These are phyloP conservation scores for Podospora didyma DNA, from an alignment of 495 filamentous ascomycete species.

Conservation along the genomic window DNA sequence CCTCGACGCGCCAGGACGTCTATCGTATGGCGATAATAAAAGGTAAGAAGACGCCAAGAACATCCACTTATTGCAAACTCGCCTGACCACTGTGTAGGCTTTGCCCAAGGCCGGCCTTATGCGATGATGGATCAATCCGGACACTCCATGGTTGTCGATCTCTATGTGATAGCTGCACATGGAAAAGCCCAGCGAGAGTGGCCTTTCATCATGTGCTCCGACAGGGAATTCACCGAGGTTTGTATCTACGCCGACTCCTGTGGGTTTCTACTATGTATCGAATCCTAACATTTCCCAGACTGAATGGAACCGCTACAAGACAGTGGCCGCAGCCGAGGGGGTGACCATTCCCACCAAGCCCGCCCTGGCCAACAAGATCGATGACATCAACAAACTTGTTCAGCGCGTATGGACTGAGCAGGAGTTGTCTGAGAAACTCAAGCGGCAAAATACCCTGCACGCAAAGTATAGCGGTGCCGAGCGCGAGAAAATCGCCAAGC, in stretches of 20 bases:
- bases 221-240: slow-evolving; percentile 71
- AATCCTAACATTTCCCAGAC: slow-evolving; percentile 44
- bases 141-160: slow-evolving; percentile 67
- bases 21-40: slow-evolving; percentile 88
- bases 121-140: slow-evolving; percentile 66
- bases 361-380: slow-evolving; percentile 64
- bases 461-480: slow-evolving; percentile 58
- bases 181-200: slow-evolving; percentile 74
- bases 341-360: slow-evolving; percentile 64
- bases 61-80: not conserved
- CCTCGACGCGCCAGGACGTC: slow-evolving; percentile 60
- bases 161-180: slow-evolving; percentile 68
- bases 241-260: slow-evolving; percentile 15
- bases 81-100: slow-evolving; percentile 46
- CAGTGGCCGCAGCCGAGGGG: slow-evolving; percentile 66
- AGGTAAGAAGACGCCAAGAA: slow-evolving; percentile 46
- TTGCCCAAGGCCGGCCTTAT: slow-evolving; percentile 75
- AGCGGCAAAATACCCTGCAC: slow-evolving; percentile 59
- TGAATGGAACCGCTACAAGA: slow-evolving; percentile 81
- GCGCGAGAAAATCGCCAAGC: slow-evolving; percentile 56
- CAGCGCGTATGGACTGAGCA: slow-evolving; percentile 73
- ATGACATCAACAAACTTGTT: slow-evolving; percentile 74
- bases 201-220: slow-evolving; percentile 80
- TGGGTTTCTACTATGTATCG: not conserved
- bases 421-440: slow-evolving; percentile 74